Conservation (phyloP, 2,329 filamentous ascomycete genomes). For the Colletotrichum gloeosporioides region DNA sequence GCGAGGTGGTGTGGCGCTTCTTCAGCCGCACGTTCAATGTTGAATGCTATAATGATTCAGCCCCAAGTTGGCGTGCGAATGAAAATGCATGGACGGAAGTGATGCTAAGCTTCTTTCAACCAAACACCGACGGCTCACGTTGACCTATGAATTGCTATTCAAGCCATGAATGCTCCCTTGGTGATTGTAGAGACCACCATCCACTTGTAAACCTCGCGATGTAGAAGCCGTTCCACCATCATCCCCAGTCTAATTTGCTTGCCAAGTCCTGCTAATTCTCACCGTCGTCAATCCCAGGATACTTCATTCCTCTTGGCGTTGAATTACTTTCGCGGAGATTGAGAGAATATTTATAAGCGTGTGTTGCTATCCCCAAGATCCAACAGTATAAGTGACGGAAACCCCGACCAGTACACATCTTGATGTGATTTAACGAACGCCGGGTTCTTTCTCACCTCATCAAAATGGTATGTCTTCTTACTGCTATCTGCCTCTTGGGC, state of each 20-base stretch:
- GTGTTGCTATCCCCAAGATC: not conserved
- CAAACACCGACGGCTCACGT: not conserved
- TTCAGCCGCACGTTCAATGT: not conserved
- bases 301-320: not conserved
- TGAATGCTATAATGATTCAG: not conserved
- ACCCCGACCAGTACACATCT: no score
- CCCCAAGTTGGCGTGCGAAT: not conserved
- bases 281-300: fast-evolving
- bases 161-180: not conserved
- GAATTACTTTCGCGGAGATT: not conserved
- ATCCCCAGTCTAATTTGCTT: not conserved
- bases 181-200: not conserved
- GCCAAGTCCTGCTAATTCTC: not conserved
- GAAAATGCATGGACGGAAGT: not conserved
- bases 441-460: not conserved
- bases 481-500: not conserved
- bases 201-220: not conserved
- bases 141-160: not conserved
- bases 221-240: not conserved
- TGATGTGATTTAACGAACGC: not conserved
- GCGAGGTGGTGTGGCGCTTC: not conserved
- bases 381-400: not conserved
- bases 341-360: not conserved
- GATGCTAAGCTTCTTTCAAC: not conserved
- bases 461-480: not conserved